Evolutionary conservation across 2,329 filamentous ascomycete genomes (phyloP).

Genomic region (Trichoderma koningiopsis): DNA sequence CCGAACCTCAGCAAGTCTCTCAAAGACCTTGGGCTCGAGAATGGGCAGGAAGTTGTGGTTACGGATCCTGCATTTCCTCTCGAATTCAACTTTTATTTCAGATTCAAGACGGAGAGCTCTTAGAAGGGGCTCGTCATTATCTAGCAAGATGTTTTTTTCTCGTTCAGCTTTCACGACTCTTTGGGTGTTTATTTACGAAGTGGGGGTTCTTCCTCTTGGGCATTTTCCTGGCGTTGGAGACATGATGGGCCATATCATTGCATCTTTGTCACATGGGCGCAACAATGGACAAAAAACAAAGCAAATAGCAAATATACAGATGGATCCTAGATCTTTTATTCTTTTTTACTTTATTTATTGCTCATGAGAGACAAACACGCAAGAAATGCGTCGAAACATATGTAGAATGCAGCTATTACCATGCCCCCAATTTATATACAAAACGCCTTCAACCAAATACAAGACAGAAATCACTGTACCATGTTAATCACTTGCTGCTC

Average conservation of each 20-base stretch:
- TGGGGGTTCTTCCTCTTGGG: slow-evolving; percentile 20
- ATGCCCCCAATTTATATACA: slow-evolving; percentile 24
- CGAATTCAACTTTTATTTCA: slow-evolving; percentile 61
- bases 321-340: slow-evolving; percentile 8
- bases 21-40: slow-evolving; percentile 67
- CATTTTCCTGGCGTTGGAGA: slow-evolving; percentile 37
- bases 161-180: not conserved
- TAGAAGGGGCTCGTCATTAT: not conserved
- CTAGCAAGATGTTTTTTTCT: not conserved
- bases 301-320: slow-evolving; percentile 24
- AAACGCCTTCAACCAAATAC: slow-evolving; percentile 9
- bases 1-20: slow-evolving; percentile 81
- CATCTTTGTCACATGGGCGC: not conserved
- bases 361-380: slow-evolving; percentile 25
- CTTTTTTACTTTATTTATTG: not conserved
- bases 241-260: slow-evolving; percentile 31
- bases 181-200: not conserved
- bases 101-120: slow-evolving; percentile 43
- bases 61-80: slow-evolving; percentile 87
- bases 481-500: slow-evolving; percentile 71
- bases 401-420: slow-evolving; percentile 27
- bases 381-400: slow-evolving; percentile 27
- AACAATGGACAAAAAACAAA: not conserved
- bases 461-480: slow-evolving; percentile 47
- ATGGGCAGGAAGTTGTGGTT: slow-evolving; percentile 88